phyloP scores from a whole-genome alignment of 208 protist species.

The Histomonas meleagridis region DNA sequence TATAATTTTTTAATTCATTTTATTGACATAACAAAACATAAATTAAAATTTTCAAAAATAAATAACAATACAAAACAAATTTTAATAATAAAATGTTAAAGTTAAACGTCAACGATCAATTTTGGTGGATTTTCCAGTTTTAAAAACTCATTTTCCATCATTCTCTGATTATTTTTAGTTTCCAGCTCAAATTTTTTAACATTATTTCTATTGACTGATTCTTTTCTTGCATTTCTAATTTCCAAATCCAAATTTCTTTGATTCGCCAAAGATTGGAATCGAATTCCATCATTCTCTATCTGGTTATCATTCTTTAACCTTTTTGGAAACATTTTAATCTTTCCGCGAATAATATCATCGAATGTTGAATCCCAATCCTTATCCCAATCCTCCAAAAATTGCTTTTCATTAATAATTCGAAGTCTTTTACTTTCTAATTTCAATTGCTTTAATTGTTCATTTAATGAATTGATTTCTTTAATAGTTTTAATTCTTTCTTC shows the following conservation, averaged over 20 bases:
- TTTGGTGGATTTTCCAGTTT: too few species aligned
- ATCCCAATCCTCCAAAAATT: slow-evolving; percentile 7
- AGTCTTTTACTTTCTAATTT: background rate
- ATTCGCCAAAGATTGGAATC: background rate
- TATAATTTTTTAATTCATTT: too few species aligned
- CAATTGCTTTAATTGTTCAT: background rate
- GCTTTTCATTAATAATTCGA: background rate
- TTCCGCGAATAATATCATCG: background rate
- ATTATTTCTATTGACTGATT: too few species aligned
- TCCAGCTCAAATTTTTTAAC: too few species aligned
- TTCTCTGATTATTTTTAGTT: too few species aligned
- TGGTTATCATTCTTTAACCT: background rate
- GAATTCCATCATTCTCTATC: background rate
- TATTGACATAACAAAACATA: too few species aligned
- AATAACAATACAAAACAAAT: too few species aligned
- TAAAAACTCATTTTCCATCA: too few species aligned
- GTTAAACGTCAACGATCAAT: too few species aligned
- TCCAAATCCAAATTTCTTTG: background rate
- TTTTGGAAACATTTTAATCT: background rate
- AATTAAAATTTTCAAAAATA: too few species aligned
- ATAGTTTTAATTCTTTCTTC: background rate
- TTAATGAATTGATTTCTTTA: background rate
- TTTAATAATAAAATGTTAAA: too few species aligned
- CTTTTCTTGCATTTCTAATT: background rate
- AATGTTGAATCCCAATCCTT: background rate